Base-by-base conservation (phyloP, 805 yeast genomes). In the Candida chilensis region DNA sequence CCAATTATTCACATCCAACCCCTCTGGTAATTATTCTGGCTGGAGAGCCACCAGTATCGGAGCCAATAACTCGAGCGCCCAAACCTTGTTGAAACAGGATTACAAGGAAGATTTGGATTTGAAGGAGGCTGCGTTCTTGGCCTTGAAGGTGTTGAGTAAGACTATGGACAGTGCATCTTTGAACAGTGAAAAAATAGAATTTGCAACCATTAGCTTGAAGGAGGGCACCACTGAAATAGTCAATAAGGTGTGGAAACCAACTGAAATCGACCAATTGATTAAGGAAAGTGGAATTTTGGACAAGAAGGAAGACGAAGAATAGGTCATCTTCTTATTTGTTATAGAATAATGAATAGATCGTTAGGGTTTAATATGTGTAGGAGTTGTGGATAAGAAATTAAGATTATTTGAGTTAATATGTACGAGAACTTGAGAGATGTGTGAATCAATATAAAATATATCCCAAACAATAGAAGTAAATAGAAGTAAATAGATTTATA, bases 1-100 rank as follows among this genome's bases (percentile, higher is more conserved):
- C 66, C 98, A 92, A 57, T 66, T 92, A 41, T 92, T 79, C 60
- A 88, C 96, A 5, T 82, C 95, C 16, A 92, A 92, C 52, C 99
- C 99, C 10, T 84, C 95, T 0, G 99, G 99, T 17, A 92, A 92
- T 60, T 92, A 88, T 54, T 75, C 94, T 14, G 97, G 98, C 16
- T 92, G 99, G 99, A 87, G 84, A 58, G 98, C 98, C 27, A 90
- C 96, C 20, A 72, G 86, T 44, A 88, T 92, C 36, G 99, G 99
- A 25, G 95, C 96, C 30, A 92, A 92, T 61, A 87, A 86, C 39
- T 74, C 95, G 5, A 88, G 96, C 27, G 96, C 96, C 1, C 98
- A 92, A 62, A 90, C 98, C 1, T 62, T 92, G 39, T 68, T 92
- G 50, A 92, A 92, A 59, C 95, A 88, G 61, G 98, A 92, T 46